Conservation (phyloP, 805 yeast species). For the Zygosaccharomyces gambellarensis region DNA sequence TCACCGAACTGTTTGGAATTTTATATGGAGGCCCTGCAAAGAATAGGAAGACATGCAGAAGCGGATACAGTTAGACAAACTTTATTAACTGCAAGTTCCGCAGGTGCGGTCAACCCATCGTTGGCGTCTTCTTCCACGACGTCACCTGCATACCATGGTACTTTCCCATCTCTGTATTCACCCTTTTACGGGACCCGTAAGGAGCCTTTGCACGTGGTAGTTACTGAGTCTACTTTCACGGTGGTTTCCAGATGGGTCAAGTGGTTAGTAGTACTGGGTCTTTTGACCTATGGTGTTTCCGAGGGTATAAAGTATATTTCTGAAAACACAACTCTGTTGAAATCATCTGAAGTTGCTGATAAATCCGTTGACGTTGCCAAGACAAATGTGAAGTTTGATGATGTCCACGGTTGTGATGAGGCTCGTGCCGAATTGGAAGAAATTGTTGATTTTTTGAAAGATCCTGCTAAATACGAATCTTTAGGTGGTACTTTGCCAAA, state of each 20-base stretch:
- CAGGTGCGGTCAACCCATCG: constrained; percentile 33
- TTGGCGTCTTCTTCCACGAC: constrained; percentile 26
- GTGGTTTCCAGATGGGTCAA: constrained; percentile 81
- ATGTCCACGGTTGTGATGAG: constrained; percentile 97
- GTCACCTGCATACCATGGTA: constrained; percentile 24
- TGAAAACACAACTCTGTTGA: constrained; percentile 67
- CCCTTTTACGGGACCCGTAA: constrained; percentile 53
- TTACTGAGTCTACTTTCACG: constrained; percentile 77
- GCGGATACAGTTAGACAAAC: constrained; percentile 62
- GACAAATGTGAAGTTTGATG: constrained; percentile 82
- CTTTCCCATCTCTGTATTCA: constrained; percentile 31
- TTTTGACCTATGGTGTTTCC: constrained; percentile 75
- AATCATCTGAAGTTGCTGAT: constrained; percentile 65
- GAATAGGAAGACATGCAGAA: constrained; percentile 70
- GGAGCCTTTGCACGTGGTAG: constrained; percentile 92
- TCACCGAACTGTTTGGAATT: constrained; percentile 72
- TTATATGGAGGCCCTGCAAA: constrained; percentile 75
- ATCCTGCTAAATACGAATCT: constrained; percentile 93
- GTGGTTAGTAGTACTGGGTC: constrained; percentile 78
- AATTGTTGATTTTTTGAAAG: constrained; percentile 94
- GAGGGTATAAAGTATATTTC: constrained; percentile 71
- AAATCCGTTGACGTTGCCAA: constrained; percentile 78
- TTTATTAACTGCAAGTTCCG: constrained; percentile 37
- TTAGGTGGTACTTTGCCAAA: constrained; percentile 96
- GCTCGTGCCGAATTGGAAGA: constrained; percentile 97